Evolutionary conservation across 1,139 yeast genomes (phyloP), one percentile per base, ranked within the genome.

Genomic region (Debaryomycetaceae sp.): DNA sequence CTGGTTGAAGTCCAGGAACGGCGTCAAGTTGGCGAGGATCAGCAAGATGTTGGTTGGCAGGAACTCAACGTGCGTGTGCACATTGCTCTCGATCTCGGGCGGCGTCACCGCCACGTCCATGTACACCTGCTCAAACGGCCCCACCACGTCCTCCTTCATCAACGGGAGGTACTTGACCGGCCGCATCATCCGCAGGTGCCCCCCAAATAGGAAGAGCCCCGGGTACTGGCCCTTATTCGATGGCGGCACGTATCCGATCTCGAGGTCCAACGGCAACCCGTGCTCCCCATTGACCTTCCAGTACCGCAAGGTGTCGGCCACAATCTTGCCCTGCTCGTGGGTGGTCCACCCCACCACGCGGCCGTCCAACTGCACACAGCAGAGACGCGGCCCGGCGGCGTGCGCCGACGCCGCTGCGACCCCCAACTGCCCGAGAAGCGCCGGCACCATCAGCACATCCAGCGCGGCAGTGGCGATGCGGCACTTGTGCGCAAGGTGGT

Each of bases 71-170:
- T 91, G 98, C 10, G 88, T 71, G 56, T 93, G 98, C 32, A 80
- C 66, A 45, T 84, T 75, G 41, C 69, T 75, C 50, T 81, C 79
- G 44, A 91, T 86, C 63, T 93, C 99, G 40, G 79, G 81, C 15
- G 97, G 96, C 4, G 94, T 81, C 18, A 91, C 96, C 2, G 98
- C 98, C 52, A 91, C 73, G 56, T 91, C 76, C 94, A 91, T 83
- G 65, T 91, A 91, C 8, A 88, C 96, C 63, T 93, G 98, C 60
- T 91, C 99, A 50, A 91, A 91, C 20, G 98, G 96, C 38, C 99
- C 98, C 34, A 91, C 80, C 46, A 84, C 78, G 56, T 91, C 98
- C 45, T 75, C 69, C 52, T 83, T 83, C 39, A 71, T 85, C 37
- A 83, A 64, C 13, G 96, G 96, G 48, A 93, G 67, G 60, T 91